These are phyloP conservation scores for Anisogramma anomala DNA, from an alignment of 2,329 filamentous ascomycete species.

Conservation along the genomic window DNA sequence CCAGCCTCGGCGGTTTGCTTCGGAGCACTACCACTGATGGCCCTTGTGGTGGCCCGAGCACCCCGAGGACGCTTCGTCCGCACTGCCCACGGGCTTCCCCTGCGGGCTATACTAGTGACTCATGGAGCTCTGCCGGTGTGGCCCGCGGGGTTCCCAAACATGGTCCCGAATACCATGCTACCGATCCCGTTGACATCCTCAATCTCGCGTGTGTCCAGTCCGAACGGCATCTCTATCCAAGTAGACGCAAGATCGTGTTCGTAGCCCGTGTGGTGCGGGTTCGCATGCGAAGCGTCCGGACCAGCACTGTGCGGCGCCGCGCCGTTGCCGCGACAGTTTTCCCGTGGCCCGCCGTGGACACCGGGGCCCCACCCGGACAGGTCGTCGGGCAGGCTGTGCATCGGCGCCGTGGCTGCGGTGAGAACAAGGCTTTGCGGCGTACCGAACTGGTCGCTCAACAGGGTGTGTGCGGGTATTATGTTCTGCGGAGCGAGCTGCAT, in stretches of 20 bases:
- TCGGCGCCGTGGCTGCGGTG: slow-evolving; percentile 17
- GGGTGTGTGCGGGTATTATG: slow-evolving; percentile 47
- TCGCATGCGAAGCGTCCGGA: slow-evolving; percentile 2
- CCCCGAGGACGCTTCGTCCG: too few species aligned
- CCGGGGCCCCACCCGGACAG: too few species aligned
- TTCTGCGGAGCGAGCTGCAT: slow-evolving; percentile 39
- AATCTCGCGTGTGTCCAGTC: slow-evolving; percentile 65
- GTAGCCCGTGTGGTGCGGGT: slow-evolving; percentile 20
- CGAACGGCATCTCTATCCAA: slow-evolving; percentile 78
- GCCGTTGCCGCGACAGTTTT: slow-evolving; percentile 18
- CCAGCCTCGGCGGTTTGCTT: too few species aligned
- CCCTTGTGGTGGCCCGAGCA: too few species aligned
- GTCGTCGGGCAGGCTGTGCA: too few species aligned
- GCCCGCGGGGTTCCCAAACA: slow-evolving; percentile 33
- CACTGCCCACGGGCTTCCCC: background rate
- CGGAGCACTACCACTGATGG: slow-evolving; percentile 13
- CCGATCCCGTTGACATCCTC: slow-evolving; percentile 33
- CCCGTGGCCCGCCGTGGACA: slow-evolving; percentile 21
- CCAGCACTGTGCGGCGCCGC: background rate
- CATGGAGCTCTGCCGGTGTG: slow-evolving; percentile 14
- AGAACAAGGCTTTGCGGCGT: slow-evolving; percentile 35
- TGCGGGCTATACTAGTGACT: slow-evolving; percentile 8
- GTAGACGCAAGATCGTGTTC: slow-evolving; percentile 33
- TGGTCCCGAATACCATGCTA: slow-evolving; percentile 33
- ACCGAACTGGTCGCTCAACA: slow-evolving; percentile 29